Evolutionary conservation across 2,329 filamentous ascomycete genomes (phyloP), one percentile per base, ranked within the genome.

Genomic region (Penicillium sp.): DNA sequence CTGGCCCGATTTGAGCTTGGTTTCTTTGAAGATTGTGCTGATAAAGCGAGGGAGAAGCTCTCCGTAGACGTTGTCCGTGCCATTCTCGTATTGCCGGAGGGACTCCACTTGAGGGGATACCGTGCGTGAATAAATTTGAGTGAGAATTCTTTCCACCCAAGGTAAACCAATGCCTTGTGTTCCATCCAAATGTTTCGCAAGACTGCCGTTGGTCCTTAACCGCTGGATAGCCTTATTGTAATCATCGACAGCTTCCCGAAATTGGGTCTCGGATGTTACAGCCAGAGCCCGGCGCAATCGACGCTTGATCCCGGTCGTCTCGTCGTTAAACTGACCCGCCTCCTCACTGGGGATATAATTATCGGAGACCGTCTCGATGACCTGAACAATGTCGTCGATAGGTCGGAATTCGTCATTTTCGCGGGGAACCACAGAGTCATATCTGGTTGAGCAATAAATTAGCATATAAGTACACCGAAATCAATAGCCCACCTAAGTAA

Each of bases 31-130:
- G 59, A 97, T 91, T 57, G 88, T 86, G 61, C 89, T 89, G 62
- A 94, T 85, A 70, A 99, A 96, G 1, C 88, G 87, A 21, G 92
- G 89, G 31, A 94, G 82, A 27, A 99, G 84, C 74, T 99, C 94
- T 70, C 94, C 94, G 71, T 99, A 99, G 39, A 96, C 90, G 66
- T 96, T 93, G 75, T 96, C 91, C 64, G 90, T 91, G 66, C 93
- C 93, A 70, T 92, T 91, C 70, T 94, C 86, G 73, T 97, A 97
- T 67, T 90, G 88, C 58, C 87, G 86, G 13, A 97, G 84, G 10
- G 88, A 85, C 62, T 96, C 90, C 25, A 96, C 91, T 60, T 89
- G 86, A 6, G 91, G 93, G 2, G 93, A 94, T 8, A 99, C 94
- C 6, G 91, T 96, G 50, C 94, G 90, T 68, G 93, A 87, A 77